Evolutionary conservation across 805 yeast genomes (phyloP).

Genomic region (Nakazawaea ishiwadae): DNA sequence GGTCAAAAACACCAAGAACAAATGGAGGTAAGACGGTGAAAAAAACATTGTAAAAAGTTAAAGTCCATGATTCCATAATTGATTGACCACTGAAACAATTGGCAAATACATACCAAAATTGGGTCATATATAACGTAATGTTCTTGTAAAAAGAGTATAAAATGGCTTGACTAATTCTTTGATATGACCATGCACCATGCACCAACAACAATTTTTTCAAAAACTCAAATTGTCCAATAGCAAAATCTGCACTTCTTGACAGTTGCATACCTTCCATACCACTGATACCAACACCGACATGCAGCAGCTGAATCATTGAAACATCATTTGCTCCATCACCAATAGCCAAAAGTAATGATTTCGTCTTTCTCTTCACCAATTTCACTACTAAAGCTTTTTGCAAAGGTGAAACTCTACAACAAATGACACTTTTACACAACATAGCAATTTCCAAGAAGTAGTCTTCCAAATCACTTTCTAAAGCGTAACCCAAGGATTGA

Average conservation of each 20-base stretch:
- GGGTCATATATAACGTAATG: constrained; percentile 94
- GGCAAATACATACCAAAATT: constrained; percentile 94
- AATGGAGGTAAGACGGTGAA: constrained; percentile 96
- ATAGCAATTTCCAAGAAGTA: constrained; percentile 75
- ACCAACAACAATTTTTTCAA: constrained; percentile 79
- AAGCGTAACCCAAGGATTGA: constrained; percentile 79
- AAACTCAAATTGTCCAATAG: constrained; percentile 92
- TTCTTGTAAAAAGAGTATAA: constrained; percentile 94
- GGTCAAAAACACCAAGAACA: constrained; percentile 95
- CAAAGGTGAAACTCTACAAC: constrained; percentile 96
- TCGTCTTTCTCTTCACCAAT: constrained; percentile 79
- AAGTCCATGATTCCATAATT: constrained; percentile 95
- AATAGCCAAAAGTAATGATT: constrained; percentile 77
- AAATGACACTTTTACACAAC: constrained; percentile 90
- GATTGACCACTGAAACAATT: constrained; percentile 95
- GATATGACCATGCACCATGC: constrained; percentile 98
- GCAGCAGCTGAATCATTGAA: constrained; percentile 98
- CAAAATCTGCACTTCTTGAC: constrained; percentile 95
- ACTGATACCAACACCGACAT: constrained; percentile 97
- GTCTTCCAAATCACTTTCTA: constrained; percentile 77
- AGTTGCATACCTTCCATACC: constrained; percentile 99
- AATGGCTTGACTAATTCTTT: constrained; percentile 87
- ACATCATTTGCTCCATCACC: constrained; percentile 99
- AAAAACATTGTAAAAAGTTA: constrained; percentile 91
- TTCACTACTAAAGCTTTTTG: constrained; percentile 96